Percentiles rank a stretch among this genome's conserved stretches.
phyloP scores from a whole-genome alignment of 2,329 filamentous ascomycete species.

The Neofusicoccum kwambonambiense region DNA sequence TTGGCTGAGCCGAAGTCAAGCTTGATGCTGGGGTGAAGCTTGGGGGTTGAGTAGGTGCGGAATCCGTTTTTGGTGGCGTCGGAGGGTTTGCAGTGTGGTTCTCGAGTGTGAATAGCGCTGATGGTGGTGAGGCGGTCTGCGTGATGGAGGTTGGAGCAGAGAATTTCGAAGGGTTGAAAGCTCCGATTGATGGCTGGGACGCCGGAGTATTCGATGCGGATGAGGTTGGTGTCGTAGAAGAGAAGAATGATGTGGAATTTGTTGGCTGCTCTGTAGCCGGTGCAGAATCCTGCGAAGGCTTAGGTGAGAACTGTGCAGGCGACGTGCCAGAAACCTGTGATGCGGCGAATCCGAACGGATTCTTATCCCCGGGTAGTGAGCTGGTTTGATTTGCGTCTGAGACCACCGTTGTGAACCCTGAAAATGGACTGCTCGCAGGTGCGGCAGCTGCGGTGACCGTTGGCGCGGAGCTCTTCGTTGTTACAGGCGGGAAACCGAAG shows the following conservation, averaged over 20 bases:
- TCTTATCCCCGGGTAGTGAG: not conserved
- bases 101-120: not conserved
- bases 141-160: not conserved
- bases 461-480: not conserved
- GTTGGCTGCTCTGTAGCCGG: not conserved
- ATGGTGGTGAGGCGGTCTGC: not conserved
- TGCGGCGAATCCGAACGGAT: slow-evolving; percentile 2
- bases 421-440: not conserved
- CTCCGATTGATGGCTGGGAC: not conserved
- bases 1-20: not conserved
- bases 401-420: not conserved
- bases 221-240: not conserved
- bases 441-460: not conserved
- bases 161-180: slow-evolving; percentile 13
- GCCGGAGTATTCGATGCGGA: not conserved
- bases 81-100: not conserved
- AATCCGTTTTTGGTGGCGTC: not conserved
- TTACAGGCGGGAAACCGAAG: slow-evolving; percentile 1
- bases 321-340: not conserved
- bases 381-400: not conserved
- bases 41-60: not conserved
- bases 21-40: not conserved
- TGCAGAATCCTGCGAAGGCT: not conserved
- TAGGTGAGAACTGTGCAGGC: not conserved
- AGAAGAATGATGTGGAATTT: not conserved